phyloP scores from a whole-genome alignment of 164 flowering plant species.

The Kalanchoe fedtschenkoi region DNA sequence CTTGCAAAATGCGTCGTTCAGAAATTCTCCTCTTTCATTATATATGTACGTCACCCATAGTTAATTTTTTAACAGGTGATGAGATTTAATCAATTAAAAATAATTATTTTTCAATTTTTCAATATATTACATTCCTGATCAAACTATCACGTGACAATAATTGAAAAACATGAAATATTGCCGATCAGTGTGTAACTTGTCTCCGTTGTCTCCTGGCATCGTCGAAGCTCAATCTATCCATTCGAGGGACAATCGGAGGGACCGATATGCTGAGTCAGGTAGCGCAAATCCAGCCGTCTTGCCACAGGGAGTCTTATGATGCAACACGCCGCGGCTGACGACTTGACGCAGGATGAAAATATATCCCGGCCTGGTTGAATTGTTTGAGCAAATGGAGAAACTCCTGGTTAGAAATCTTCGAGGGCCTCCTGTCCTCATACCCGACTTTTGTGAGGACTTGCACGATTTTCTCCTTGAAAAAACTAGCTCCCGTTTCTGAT shows the following conservation, averaged over 20 bases:
- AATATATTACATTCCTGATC: no score
- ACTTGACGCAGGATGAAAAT: slow-evolving; percentile 34
- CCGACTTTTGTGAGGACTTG: slow-evolving; percentile 40
- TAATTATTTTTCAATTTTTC: no score
- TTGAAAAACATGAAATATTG: no score
- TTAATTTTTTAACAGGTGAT: no score
- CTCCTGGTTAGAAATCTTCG: slow-evolving; percentile 60
- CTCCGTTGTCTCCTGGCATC: background rate
- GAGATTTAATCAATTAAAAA: no score
- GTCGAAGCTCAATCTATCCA: no score
- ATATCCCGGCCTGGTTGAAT: slow-evolving; percentile 56
- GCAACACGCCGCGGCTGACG: slow-evolving; percentile 1
- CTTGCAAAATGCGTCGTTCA: no score
- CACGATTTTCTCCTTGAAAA: slow-evolving; percentile 52
- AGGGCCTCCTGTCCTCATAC: slow-evolving; percentile 71
- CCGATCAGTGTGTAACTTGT: background rate
- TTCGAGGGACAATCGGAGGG: no score
- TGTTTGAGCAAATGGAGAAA: slow-evolving; percentile 35
- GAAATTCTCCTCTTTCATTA: no score
- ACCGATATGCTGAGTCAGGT: background rate
- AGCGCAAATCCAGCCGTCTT: background rate
- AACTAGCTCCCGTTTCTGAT: slow-evolving; percentile 17
- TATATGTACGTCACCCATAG: no score
- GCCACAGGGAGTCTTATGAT: background rate
- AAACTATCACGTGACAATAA: no score